Base-by-base conservation (phyloP, 148 eudicot genomes). In the Camellia lanceoleosa region DNA sequence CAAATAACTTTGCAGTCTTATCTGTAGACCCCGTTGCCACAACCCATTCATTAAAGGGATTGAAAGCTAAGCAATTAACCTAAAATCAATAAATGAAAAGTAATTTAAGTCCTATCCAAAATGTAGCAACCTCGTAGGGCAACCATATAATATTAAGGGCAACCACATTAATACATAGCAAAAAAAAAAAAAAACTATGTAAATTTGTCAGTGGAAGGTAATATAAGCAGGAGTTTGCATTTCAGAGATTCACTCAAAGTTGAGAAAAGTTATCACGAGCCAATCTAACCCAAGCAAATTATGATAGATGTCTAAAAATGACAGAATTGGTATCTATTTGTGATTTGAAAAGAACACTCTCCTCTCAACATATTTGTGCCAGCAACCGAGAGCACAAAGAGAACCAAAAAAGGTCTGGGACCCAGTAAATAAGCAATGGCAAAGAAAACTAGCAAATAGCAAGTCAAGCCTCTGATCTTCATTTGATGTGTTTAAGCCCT, bases 31-130 rank as follows among this genome's bases (percentile, higher is more conserved):
- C 95, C 8, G 93, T 88, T 54, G 92, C 93, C 80, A 90, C 90
- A 74, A 90, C 87, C 95, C 95, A 92, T 80, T 92, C 95, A 76
- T 91, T 90, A 58, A 88, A 85, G 44, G 95, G 97, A 80, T 95
- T 95, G 85, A 95, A 95, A 58, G 94, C 89, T 84, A 91, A 82
- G 94, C 91, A 91, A 76, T 86, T 91, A 60, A 91, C 94, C 92
- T 91, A 82, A 63, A 56, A 42, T 58, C 9, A 41, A 77, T 7
- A 47, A 5, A 68, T 14, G 38, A n/a, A 69, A 74, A 81, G 70
- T 68, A 68, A 73, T 7, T 16, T 75, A 30, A 30, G 5, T 30
- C 62, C 38, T 23, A 62, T 15, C 14, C 59, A 68, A 66, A 23
- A 20, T 23, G 43, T 63, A 62, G 51, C 20, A 63, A 63, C 11